These are phyloP conservation scores for Kuraishia piskuri DNA, from an alignment of 805 yeast species.

Conservation along the genomic window DNA sequence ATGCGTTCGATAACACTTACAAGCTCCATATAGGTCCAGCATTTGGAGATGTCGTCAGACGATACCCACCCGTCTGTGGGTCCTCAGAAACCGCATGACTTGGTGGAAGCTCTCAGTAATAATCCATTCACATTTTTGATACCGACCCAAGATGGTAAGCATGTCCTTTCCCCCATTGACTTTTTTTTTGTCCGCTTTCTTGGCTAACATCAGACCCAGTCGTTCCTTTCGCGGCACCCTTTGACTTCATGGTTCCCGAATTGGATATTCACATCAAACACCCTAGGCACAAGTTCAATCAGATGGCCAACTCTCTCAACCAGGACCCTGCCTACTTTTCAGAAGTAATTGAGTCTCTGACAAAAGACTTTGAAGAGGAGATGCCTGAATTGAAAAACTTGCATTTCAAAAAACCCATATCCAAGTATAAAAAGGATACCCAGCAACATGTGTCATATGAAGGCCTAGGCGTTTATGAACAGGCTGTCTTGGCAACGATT, in stretches of 20 bases:
- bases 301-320: constrained; percentile 9
- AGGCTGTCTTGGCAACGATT: constrained; percentile 2
- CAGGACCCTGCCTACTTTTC: constrained; percentile 8
- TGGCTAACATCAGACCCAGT: constrained; percentile 7
- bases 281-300: constrained; percentile 3
- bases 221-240: constrained; percentile 20
- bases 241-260: constrained; percentile 9
- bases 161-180: not conserved
- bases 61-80: not conserved
- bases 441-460: not conserved
- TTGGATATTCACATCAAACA: not conserved
- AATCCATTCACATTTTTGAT: constrained; percentile 27
- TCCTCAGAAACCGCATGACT: constrained; percentile 1
- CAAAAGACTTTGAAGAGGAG: constrained; percentile 21
- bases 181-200: not conserved
- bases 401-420: constrained; percentile 27
- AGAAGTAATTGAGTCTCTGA: constrained; percentile 13
- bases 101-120: constrained; percentile 14
- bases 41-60: not conserved
- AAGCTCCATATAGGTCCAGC: not conserved
- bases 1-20: not conserved
- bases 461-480: not conserved
- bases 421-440: constrained; percentile 3
- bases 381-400: constrained; percentile 10
- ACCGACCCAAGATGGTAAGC: constrained; percentile 31